phyloP scores from a whole-genome alignment of 345 rosid genomes.

The Aegle marmelos region DNA sequence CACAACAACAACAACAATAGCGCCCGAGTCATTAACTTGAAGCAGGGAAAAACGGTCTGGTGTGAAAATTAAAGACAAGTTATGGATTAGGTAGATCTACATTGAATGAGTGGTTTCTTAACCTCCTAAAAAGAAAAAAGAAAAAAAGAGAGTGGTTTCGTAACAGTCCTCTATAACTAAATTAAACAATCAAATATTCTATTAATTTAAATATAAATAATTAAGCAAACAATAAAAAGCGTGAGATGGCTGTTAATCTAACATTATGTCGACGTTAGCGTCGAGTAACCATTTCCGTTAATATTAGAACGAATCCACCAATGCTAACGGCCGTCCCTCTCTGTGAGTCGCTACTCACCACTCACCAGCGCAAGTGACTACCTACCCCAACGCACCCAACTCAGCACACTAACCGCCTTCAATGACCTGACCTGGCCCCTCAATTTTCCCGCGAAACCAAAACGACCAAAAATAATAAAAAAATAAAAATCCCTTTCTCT shows the following conservation, averaged over 20 bases:
- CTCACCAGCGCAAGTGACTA: not conserved
- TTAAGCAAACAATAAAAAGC: too few relatives aligned
- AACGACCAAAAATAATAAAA: too few relatives aligned
- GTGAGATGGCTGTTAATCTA: not conserved
- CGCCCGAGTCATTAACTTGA: not conserved
- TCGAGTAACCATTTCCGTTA: not conserved
- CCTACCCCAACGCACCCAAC: slow-evolving; percentile 2
- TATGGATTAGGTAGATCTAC: not conserved
- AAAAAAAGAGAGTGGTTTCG: not conserved
- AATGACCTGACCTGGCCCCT: slow-evolving; percentile 27
- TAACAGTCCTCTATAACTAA: not conserved
- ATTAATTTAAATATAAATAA: too few relatives aligned
- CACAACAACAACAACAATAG: too few relatives aligned
- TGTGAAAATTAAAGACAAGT: not conserved
- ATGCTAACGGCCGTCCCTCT: not conserved
- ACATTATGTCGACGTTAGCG: not conserved
- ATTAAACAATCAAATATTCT: too few relatives aligned
- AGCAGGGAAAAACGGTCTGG: not conserved
- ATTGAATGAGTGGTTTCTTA: not conserved
- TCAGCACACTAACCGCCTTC: slow-evolving; percentile 8
- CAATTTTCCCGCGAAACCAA: slow-evolving; percentile 48
- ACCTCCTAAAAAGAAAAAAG: not conserved
- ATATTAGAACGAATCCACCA: not conserved
- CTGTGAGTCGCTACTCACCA: not conserved
- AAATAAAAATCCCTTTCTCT: slow-evolving; percentile 30